Evolutionary conservation across 2,329 filamentous ascomycete genomes (phyloP), one percentile per base, ranked within the genome.

Genomic region (Remersonia thermophila): DNA sequence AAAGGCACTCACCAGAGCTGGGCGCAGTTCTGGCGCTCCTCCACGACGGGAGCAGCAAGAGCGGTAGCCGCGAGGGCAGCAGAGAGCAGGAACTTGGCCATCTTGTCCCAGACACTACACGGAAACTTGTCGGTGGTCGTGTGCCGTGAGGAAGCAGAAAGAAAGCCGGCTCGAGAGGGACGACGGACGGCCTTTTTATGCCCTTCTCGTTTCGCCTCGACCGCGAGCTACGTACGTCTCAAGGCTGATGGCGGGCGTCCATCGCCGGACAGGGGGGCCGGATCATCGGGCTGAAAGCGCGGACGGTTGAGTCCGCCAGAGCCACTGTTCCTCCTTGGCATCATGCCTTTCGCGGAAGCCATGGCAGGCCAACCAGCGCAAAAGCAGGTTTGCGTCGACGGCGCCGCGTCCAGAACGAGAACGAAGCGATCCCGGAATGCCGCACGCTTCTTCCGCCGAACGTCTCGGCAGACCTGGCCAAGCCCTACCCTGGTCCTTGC

Each of bases 1-100:
- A 16, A 12, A 14, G 12, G 13, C 39, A 27, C 54, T 39, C 51
- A 60, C 58, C 57, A 61, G 16, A 43, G 8, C 16, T 44, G 29
- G 17, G 47, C 55, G 44, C 54, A 60, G 48, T 51, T 53, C 43
- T 65, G 61, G 32, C 60, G 58, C 36, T 61, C 61, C 51, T 63
- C 57, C 14, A 62, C 39, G 12, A 62, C 43, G 14, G 64, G 64
- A 15, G 55, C 58, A 34, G 60, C 63, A 11, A 65, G 47, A 43
- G 54, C 57, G 27, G 54, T 43, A 32, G 53, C 49, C 49, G 58
- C 53, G 45, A 62, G 44, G 33, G 55, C 54, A 44, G 55, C 56
- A 30, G 57, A 37, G 38, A 60, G 47, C 40, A 61, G 30, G 35
- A 54, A 16, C 38, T 47, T 36, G 35, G 44, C 48, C 51, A 54